Evolutionary conservation across 2,329 filamentous ascomycete species (phyloP), one percentile per base, ranked within the genome.

Genomic region (Gremmenia infestans): DNA sequence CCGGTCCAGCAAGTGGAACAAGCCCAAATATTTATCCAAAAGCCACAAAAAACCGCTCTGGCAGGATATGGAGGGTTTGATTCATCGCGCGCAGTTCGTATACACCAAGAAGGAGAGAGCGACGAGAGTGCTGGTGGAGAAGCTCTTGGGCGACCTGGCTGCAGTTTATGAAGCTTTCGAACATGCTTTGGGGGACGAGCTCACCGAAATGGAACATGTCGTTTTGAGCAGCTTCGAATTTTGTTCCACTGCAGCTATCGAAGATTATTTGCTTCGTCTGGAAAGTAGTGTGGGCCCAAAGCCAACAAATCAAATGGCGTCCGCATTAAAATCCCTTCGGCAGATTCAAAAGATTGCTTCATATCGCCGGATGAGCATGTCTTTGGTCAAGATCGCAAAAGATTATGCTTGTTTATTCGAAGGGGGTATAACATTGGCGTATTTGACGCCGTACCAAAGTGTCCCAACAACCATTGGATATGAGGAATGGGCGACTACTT

Each of bases 1-100:
- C 1, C 51, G 57, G 2, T 54, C 50, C 9, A n/a, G n/a, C 14
- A 59, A 56, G 46, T 59, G 57, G 57, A 48, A 54, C 19, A 59
- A 56, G 45, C 57, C 57, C 15, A 49, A 49, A 14, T 59, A 56
- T 39, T 40, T 59, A 14, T 53, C 54, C 15, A 59, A 59, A 22
- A 54, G 50, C 25, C 57, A 59, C 32, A 59, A 59, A 8, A 59
- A 59, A 14, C 48, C 57, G n/a, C 48, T 59, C 8, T 59, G 57
- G 57, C 48, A 56, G 17, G 57, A 59, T 36, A 56, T 59, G 43
- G 36, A 22, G 25, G 56, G 54, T 47, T 25, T 56, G 19, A 17
- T 49, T 22, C 57, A 59, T 47, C 54, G 57, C 17, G 37, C 40
- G 36, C 47, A 59, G 23, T 56, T 56, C 23, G 17, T 48, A 2